Evolutionary conservation across 2,329 filamentous ascomycete species (phyloP), one percentile per base, ranked within the genome.

Genomic region (Aspergillus chevalieri): DNA sequence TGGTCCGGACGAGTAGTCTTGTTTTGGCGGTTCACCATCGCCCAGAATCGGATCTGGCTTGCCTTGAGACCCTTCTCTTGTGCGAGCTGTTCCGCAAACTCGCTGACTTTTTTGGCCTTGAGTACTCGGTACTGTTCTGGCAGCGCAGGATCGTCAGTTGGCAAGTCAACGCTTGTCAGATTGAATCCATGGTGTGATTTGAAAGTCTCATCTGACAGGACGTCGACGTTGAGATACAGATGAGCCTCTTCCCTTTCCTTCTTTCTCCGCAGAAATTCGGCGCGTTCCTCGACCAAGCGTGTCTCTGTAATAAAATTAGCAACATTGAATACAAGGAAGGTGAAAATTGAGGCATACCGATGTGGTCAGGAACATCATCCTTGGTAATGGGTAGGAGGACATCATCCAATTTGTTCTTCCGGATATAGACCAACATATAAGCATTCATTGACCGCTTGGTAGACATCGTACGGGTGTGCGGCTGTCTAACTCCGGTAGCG

Each of bases 371-470:
- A 14, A 90, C 88, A 61, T 95, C 86, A 2, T 86, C 80, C 55
- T 86, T 78, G n/a, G 81, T 79, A 34, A 93, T 86, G 0, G 84
- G 81, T 39, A 85, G 82, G 47, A 98, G 78, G 44, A 97, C 85
- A 57, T 87, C 79, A 63, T 95, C 87, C n/a, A 95, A 72, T 49
- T 85, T 82, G 46, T 85, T 87, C 66, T 95, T 88, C 43, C 93
- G 85, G 57, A 98, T 89, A 65, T 98, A 98, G 2, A 98, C 94
- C 76, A 98, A 73, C 93, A 98, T 98, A 76, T 98, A 98, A 4
- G 93, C 94, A 67, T 91, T 98, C 79, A 85, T 86, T 2, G 82
- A 85, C 43, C 82, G 76, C 61, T 86, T 86, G 3, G 80, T 78
- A 2, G 82, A 84, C 67, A 81, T 77, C 17, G 79, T 80, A 36